Conservation (phyloP, 306 rosid species). For the Gynostemma pentaphyllum region DNA sequence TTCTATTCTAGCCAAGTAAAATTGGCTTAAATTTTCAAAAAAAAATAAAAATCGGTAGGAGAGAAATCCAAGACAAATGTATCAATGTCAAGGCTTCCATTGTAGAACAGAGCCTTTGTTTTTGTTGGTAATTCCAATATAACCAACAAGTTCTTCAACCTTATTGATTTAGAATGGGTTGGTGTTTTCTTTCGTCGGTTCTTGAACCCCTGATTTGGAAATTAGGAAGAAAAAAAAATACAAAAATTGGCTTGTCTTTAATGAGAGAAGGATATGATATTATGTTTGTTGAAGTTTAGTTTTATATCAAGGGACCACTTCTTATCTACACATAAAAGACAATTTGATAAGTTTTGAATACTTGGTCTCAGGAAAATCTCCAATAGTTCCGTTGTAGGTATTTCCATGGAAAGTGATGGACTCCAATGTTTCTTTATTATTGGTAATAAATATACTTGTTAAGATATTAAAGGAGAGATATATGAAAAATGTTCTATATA, state of each 20-base stretch:
- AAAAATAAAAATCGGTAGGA: neutral
- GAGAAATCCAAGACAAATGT: neutral
- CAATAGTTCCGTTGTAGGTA: no score
- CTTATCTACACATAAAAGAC: neutral
- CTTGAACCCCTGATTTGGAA: constrained; percentile 12
- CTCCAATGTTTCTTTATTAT: no score
- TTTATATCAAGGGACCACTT: constrained; percentile 6
- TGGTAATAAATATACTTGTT: no score
- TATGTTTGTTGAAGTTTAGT: constrained; percentile 3
- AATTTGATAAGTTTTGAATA: no score
- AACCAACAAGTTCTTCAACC: neutral
- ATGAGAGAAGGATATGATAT: constrained; percentile 5
- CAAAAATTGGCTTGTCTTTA: constrained; percentile 22
- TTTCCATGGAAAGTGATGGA: no score
- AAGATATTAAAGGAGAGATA: no score
- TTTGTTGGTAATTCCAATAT: neutral
- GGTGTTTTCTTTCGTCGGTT: constrained; percentile 14
- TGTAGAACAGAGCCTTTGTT: no score
- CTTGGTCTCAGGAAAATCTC: no score
- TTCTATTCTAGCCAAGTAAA: neutral
- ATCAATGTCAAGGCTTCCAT: neutral
- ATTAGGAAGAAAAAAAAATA: constrained; percentile 17
- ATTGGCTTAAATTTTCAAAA: neutral
- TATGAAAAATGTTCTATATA: no score
- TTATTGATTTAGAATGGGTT: constrained; percentile 15